Conservation (phyloP, 2,329 filamentous ascomycete genomes). For the Talaromyces atroroseus region DNA sequence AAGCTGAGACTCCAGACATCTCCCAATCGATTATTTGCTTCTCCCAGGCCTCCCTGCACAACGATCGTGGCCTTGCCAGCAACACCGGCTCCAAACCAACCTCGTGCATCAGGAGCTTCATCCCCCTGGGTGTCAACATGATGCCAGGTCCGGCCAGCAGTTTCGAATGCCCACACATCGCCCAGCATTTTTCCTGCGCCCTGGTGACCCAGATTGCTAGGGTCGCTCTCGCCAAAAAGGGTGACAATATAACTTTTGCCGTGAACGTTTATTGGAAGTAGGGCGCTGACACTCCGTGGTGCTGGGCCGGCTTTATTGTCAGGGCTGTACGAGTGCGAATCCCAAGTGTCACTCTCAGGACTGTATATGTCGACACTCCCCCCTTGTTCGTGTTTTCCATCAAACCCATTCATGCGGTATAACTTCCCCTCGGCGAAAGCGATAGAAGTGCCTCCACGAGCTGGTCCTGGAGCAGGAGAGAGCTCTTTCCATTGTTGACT, state of each 20-base stretch:
- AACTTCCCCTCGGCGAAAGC: slow-evolving; percentile 59
- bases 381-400: slow-evolving; percentile 64
- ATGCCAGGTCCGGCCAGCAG: slow-evolving; percentile 30
- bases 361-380: slow-evolving; percentile 63
- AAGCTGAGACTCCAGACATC: slow-evolving; percentile 42
- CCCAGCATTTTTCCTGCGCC: slow-evolving; percentile 53
- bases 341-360: slow-evolving; percentile 37
- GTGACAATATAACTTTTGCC: slow-evolving; percentile 42
- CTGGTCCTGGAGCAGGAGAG: slow-evolving; percentile 60
- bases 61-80: slow-evolving; percentile 31
- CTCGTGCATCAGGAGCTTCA: slow-evolving; percentile 37
- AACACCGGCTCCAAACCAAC: slow-evolving; percentile 52
- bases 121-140: slow-evolving; percentile 22
- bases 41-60: slow-evolving; percentile 48
- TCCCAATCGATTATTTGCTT: slow-evolving; percentile 47
- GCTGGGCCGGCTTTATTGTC: slow-evolving; percentile 44
- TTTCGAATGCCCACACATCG: slow-evolving; percentile 48
- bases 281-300: slow-evolving; percentile 45
- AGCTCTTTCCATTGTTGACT: slow-evolving; percentile 62
- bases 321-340: slow-evolving; percentile 22
- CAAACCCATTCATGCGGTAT: slow-evolving; percentile 76
- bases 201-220: slow-evolving; percentile 48
- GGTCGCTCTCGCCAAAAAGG: slow-evolving; percentile 51
- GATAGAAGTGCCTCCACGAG: slow-evolving; percentile 63
- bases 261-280: slow-evolving; percentile 38